Evolutionary conservation across 441 rosid species (phyloP).

Genomic region (Lagerstroemia fauriei): DNA sequence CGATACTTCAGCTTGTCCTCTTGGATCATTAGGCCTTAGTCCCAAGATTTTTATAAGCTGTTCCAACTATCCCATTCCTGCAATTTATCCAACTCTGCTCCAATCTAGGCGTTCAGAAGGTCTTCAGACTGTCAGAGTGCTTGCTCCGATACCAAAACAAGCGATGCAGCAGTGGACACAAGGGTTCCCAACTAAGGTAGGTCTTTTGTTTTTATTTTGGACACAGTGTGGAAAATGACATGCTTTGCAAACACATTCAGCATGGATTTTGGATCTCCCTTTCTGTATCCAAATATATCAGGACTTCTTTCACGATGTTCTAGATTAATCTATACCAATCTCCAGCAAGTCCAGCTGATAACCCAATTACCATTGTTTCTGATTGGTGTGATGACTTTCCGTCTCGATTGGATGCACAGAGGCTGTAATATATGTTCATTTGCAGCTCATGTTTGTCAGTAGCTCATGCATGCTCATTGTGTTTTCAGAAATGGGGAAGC

Average conservation of each 20-base stretch:
- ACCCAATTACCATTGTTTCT: not conserved
- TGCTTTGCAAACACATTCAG: not conserved
- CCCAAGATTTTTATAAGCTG: not conserved
- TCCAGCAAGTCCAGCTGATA: not conserved
- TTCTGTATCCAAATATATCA: not conserved
- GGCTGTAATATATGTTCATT: not conserved
- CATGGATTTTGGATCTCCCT: not conserved
- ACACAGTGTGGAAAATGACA: not conserved
- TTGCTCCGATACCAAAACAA: conserved; percentile 80
- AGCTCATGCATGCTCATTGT: not conserved
- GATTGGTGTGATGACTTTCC: not conserved
- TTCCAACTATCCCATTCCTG: not conserved
- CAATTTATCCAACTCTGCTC: not conserved
- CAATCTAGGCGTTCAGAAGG: conserved; percentile 75
- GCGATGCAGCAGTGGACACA: conserved; percentile 82
- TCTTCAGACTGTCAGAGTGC: conserved; percentile 75
- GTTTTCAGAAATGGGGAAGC: conserved; percentile 90
- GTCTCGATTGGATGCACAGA: not conserved
- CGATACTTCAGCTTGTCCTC: not conserved
- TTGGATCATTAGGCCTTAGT: not conserved
- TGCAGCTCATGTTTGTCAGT: not conserved
- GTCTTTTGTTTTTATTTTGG: not conserved
- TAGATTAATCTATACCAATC: not conserved
- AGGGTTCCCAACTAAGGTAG: conserved; percentile 93
- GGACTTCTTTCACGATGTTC: not conserved